A percentile compares a stretch with the other conserved stretches of the same genome.
phyloP scores from a whole-genome alignment of 2,329 filamentous ascomycete genomes.

The Sordariomycetes sp. region DNA sequence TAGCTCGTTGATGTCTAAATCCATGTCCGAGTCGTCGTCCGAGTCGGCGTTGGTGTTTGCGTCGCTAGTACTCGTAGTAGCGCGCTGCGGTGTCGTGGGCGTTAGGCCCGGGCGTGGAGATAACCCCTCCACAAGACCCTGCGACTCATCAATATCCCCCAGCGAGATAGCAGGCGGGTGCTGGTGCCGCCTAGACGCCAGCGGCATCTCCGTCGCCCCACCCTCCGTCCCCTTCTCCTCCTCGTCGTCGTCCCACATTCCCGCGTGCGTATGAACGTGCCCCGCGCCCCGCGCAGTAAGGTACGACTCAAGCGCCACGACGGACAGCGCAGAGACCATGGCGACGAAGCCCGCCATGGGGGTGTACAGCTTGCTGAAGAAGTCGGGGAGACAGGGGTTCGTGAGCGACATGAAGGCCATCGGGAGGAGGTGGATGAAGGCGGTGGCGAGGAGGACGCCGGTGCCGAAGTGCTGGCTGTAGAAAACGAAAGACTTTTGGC shows the following conservation, averaged over 20 bases:
- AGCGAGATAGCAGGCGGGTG: slow-evolving; percentile 36
- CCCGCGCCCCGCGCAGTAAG: slow-evolving; percentile 59
- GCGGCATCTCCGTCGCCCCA: not conserved
- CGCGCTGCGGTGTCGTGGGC: slow-evolving; percentile 18
- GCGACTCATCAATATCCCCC: slow-evolving; percentile 33
- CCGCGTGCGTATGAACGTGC: slow-evolving; percentile 44
- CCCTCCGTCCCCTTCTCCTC: slow-evolving; percentile 17
- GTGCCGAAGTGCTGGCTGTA: slow-evolving; percentile 66
- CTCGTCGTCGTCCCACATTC: slow-evolving; percentile 30
- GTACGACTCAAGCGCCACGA: slow-evolving; percentile 80
- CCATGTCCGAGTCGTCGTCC: slow-evolving; percentile 39
- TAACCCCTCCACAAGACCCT: slow-evolving; percentile 43
- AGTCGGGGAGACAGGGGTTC: slow-evolving; percentile 59
- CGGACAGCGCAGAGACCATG: slow-evolving; percentile 69
- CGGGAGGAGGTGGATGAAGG: slow-evolving; percentile 65
- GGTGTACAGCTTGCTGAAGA: slow-evolving; percentile 68
- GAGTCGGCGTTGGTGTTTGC: slow-evolving; percentile 5
- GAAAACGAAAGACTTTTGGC: slow-evolving; percentile 48
- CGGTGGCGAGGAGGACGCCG: slow-evolving; percentile 74
- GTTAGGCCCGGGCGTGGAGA: slow-evolving; percentile 45
- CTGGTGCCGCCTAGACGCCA: slow-evolving; percentile 13
- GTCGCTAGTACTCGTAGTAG: slow-evolving; percentile 18
- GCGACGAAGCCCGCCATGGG: slow-evolving; percentile 72
- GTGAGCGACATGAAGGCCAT: slow-evolving; percentile 55
- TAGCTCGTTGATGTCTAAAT: slow-evolving; percentile 48